A percentile compares a stretch with the other conserved stretches of the same genome.
phyloP scores from a whole-genome alignment of 805 yeast species.

The Candida pseudofarinosa region DNA sequence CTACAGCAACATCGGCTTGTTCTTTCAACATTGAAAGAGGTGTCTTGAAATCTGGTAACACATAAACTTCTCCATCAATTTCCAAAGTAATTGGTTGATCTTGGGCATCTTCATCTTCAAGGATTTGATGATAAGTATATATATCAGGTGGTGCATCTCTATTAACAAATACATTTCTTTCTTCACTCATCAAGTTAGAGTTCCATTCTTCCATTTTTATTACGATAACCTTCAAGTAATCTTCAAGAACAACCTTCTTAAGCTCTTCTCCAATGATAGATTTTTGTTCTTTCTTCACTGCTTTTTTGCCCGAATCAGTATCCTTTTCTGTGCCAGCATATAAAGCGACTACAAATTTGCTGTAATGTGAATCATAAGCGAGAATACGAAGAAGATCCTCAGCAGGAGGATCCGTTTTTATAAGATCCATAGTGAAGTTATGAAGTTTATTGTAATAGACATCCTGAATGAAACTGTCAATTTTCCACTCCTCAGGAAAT shows the following conservation, averaged over 20 bases:
- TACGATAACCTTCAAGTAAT: slow-evolving; percentile 69
- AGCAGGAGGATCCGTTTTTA: slow-evolving; percentile 77
- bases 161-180: slow-evolving; percentile 56
- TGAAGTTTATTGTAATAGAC: slow-evolving; percentile 69
- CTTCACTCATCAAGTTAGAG: slow-evolving; percentile 60
- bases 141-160: slow-evolving; percentile 72
- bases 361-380: slow-evolving; percentile 69
- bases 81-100: slow-evolving; percentile 30
- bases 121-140: slow-evolving; percentile 51
- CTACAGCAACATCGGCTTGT: slow-evolving; percentile 84
- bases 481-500: slow-evolving; percentile 73
- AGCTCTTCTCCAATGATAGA: slow-evolving; percentile 68
- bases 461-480: slow-evolving; percentile 56
- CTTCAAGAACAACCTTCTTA: slow-evolving; percentile 69
- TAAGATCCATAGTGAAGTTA: slow-evolving; percentile 56
- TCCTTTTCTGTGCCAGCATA: slow-evolving; percentile 15
- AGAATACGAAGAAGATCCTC: slow-evolving; percentile 67
- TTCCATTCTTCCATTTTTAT: slow-evolving; percentile 85
- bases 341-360: slow-evolving; percentile 28
- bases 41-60: slow-evolving; percentile 72
- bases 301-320: slow-evolving; percentile 12
- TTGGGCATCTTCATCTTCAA: slow-evolving; percentile 35
- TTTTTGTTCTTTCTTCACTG: slow-evolving; percentile 35
- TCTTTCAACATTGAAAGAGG: slow-evolving; percentile 83
- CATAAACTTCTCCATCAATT: slow-evolving; percentile 45